Conservation (phyloP, 495 filamentous ascomycete species). For the Jackrogersella minutella region DNA sequence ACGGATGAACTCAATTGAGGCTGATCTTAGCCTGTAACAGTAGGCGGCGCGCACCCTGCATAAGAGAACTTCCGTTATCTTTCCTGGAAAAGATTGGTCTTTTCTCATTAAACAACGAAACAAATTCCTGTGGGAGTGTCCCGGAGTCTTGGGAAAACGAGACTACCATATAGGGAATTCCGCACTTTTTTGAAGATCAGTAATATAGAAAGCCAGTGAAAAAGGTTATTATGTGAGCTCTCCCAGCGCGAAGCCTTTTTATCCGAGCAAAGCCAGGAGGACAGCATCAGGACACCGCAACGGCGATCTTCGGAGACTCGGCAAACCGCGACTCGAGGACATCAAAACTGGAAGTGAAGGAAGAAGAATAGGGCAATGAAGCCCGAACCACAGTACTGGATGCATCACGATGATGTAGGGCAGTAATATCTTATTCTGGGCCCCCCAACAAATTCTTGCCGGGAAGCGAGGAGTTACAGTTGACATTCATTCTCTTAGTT, state of each 20-base stretch:
- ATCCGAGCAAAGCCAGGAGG: slow-evolving; percentile 6
- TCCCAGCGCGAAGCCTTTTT: slow-evolving; percentile 5
- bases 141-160: slow-evolving; percentile 33
- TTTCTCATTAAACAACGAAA: not conserved
- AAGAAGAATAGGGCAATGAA: slow-evolving; percentile 3
- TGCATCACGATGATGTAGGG: slow-evolving; percentile 5
- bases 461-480: slow-evolving; percentile 12
- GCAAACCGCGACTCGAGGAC: not conserved
- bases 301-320: slow-evolving; percentile 26
- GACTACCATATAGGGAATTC: slow-evolving; percentile 33
- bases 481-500: slow-evolving; percentile 14
- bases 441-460: slow-evolving; percentile 31
- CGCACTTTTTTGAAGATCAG: slow-evolving; percentile 22
- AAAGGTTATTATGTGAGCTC: slow-evolving; percentile 14
- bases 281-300: slow-evolving; percentile 8
- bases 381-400: slow-evolving; percentile 2
- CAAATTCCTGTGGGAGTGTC: slow-evolving; percentile 17
- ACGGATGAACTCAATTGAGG: slow-evolving; percentile 38
- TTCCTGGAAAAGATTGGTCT: slow-evolving; percentile 30
- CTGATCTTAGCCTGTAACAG: slow-evolving; percentile 41
- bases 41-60: slow-evolving; percentile 27
- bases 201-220: slow-evolving; percentile 9
- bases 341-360: not conserved
- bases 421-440: slow-evolving; percentile 16
- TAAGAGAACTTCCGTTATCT: slow-evolving; percentile 36